Conservation (phyloP, 176 grass and related monocot species). For the Rhynchospora breviuscula region DNA sequence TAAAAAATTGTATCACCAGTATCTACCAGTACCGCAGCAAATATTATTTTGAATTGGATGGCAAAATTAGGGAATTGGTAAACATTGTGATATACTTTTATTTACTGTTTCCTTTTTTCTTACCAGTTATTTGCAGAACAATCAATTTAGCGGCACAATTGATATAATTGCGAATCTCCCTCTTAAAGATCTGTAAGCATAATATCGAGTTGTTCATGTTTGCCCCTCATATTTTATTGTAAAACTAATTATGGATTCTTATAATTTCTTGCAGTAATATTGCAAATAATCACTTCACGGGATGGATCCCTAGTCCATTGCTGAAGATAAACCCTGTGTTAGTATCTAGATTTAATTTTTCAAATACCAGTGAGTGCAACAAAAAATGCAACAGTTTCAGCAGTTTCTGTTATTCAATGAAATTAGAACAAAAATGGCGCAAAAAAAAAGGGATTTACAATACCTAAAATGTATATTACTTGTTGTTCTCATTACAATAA, state of each 20-base stretch:
- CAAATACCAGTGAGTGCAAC: neutral
- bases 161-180: conserved; percentile 60
- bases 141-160: conserved; percentile 62
- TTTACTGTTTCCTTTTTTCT: neutral
- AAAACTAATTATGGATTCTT: conserved; percentile 13
- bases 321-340: conserved; percentile 73
- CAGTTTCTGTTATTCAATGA: neutral
- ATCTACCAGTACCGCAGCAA: neutral
- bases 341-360: conserved; percentile 28
- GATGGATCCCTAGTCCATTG: conserved; percentile 61
- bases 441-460: neutral
- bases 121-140: conserved; percentile 80
- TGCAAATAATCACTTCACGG: conserved; percentile 74
- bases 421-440: neutral
- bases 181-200: conserved; percentile 71
- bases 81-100: neutral
- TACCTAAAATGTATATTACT: neutral
- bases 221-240: neutral
- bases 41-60: neutral
- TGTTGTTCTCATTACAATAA: neutral
- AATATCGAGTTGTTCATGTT: neutral
- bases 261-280: conserved; percentile 48
- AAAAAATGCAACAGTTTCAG: neutral
- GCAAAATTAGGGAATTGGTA: neutral
- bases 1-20: neutral